Evolutionary conservation across 148 eudicot genomes (phyloP), one percentile per base, ranked within the genome.

Genomic region (Spergularia bocconei): DNA sequence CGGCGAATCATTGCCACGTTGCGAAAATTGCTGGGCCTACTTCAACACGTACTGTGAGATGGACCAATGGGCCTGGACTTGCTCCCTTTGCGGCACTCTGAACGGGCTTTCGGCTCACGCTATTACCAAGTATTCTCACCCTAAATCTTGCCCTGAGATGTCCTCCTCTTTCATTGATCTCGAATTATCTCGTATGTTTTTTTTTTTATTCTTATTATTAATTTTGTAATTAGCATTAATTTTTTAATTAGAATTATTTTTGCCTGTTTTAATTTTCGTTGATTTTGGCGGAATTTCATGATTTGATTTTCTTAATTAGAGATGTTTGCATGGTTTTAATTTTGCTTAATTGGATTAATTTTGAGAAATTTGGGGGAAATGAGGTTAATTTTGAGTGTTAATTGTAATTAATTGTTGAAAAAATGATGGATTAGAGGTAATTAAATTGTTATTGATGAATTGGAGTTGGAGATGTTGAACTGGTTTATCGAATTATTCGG

Each of bases 11-110:
- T 63, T 94, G 52, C 98, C 98, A 10, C 77, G 98, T 72, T 94
- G 98, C 76, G 98, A 94, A 87, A 90, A 91, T 77, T 94, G 98
- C 71, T 94, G 96, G 96, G 97, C 96, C 0, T 94, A 94, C 79
- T 94, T 91, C 80, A 94, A 91, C 52, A 91, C 97, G 0, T 91
- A 84, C 72, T 91, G 96, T 66, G 97, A 91, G 64, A 89, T 86
- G 73, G 97, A 94, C 21, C 97, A 94, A 79, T 94, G 98, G 98
- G 86, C 93, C 9, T 94, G 96, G 96, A 76, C 84, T 21, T 94
- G 98, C 70, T 69, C 90, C 2, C 90, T 94, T 8, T 94, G 98
- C 53, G 98, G 97, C 2, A 91, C 96, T 15, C 91, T 89, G 51
- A 94, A 94, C 51, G 97, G 97, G 41, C 91, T 90, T 56, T 21